phyloP scores from a whole-genome alignment of 345 rosid genomes.

The Ailanthus altissimus region DNA sequence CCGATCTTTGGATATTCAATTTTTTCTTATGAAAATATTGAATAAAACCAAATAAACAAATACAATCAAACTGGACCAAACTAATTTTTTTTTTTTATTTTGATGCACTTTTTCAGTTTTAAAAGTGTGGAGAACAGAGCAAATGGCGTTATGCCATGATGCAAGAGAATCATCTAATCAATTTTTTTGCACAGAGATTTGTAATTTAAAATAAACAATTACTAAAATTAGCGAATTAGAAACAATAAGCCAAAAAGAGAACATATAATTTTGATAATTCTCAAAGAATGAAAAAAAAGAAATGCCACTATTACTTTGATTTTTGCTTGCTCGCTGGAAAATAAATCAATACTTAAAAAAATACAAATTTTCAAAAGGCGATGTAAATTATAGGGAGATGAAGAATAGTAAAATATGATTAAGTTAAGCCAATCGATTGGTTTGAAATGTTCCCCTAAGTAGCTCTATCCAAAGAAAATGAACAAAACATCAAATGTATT shows the following conservation, averaged over 20 bases:
- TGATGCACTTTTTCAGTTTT: too few species aligned
- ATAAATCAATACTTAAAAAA: background rate
- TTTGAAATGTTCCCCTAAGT: background rate
- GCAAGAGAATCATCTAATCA: background rate
- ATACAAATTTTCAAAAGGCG: background rate
- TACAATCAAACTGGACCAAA: too few species aligned
- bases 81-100: too few species aligned
- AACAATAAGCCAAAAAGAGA: constrained; percentile 5
- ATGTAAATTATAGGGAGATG: background rate
- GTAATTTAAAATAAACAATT: background rate
- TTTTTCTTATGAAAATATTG: too few species aligned
- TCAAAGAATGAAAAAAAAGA: background rate
- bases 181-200: constrained; percentile 7
- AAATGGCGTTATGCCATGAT: background rate
- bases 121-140: too few species aligned
- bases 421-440: background rate
- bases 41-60: too few species aligned
- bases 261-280: background rate
- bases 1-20: too few species aligned
- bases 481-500: background rate
- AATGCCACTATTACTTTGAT: background rate
- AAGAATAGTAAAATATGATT: background rate
- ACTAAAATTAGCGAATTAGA: constrained; percentile 4
- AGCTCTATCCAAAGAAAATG: too few species aligned
- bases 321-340: constrained; percentile 24